Evolutionary conservation across 2,329 filamentous ascomycete species (phyloP).

Genomic region (Akanthomyces uredinophilus): DNA sequence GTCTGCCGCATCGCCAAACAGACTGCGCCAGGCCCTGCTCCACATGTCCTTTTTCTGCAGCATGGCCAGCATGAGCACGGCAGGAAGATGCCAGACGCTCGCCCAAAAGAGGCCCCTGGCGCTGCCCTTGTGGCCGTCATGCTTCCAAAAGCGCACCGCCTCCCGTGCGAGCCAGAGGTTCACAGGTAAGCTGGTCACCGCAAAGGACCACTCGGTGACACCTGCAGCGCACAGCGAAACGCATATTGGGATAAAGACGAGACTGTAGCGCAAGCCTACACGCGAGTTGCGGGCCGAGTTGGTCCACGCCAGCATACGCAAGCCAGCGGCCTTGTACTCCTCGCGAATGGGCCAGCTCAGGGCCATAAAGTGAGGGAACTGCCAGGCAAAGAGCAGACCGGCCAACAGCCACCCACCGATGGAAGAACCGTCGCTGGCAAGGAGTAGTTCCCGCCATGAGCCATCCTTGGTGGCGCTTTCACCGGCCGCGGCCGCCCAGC

Average conservation of each 20-base stretch:
- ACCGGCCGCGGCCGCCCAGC: slow-evolving; percentile 91
- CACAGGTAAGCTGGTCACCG: slow-evolving; percentile 71
- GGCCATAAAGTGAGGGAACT: slow-evolving; percentile 97
- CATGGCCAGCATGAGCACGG: slow-evolving; percentile 83
- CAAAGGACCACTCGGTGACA: slow-evolving; percentile 81
- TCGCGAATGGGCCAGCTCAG: slow-evolving; percentile 83
- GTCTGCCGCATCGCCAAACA: slow-evolving; percentile 56
- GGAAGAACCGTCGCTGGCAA: slow-evolving; percentile 56
- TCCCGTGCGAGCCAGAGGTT: slow-evolving; percentile 83
- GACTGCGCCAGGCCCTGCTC: slow-evolving; percentile 70
- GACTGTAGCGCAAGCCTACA: slow-evolving; percentile 80
- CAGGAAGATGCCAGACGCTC: slow-evolving; percentile 92
- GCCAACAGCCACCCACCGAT: slow-evolving; percentile 87
- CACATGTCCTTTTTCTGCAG: slow-evolving; percentile 91
- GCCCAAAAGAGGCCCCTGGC: slow-evolving; percentile 92
- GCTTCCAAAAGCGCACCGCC: slow-evolving; percentile 74
- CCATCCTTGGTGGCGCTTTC: slow-evolving; percentile 74
- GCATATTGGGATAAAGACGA: slow-evolving; percentile 84
- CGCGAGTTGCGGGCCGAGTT: slow-evolving; percentile 81
- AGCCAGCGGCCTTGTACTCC: slow-evolving; percentile 71
- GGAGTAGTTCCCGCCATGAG: slow-evolving; percentile 71
- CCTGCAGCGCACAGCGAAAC: slow-evolving; percentile 70
- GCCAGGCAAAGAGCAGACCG: slow-evolving; percentile 84
- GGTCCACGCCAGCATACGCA: slow-evolving; percentile 76
- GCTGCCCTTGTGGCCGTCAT: slow-evolving; percentile 71